A percentile compares a stretch with the other conserved stretches of the same genome.
phyloP scores from a whole-genome alignment of 371 early-diverging fungal species.

The Mortierella sp. region DNA sequence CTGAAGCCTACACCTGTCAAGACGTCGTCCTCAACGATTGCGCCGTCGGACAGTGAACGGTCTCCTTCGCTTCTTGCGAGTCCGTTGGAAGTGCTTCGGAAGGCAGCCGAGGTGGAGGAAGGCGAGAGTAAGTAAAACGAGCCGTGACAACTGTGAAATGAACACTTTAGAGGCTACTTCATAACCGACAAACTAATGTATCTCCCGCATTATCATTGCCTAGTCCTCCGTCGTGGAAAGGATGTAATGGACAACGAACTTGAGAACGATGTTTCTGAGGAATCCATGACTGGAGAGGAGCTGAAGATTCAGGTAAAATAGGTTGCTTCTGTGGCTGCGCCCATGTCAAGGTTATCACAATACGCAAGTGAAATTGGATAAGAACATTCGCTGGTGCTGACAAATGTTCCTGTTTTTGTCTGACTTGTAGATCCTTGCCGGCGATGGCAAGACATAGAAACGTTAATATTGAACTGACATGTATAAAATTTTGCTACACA shows the following conservation, averaged over 20 bases:
- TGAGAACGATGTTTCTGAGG: constrained; percentile 16
- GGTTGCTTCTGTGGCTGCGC: too few relatives aligned
- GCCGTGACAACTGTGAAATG: not conserved
- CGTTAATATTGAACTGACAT: too few relatives aligned
- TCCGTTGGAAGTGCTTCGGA: constrained; percentile 55
- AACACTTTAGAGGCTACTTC: too few relatives aligned
- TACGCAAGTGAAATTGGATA: not conserved
- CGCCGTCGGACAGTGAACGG: constrained; percentile 13
- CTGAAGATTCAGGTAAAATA: constrained; percentile 41
- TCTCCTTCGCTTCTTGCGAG: constrained; percentile 38
- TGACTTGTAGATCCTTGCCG: not conserved
- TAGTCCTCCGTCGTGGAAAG: constrained; percentile 47
- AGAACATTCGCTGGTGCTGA: not conserved
- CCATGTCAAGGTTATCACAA: too few relatives aligned
- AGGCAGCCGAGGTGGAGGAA: constrained; percentile 60
- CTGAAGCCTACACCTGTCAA: constrained; percentile 25
- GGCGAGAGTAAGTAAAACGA: constrained; percentile 40
- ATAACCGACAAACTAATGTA: too few relatives aligned
- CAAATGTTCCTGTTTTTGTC: not conserved
- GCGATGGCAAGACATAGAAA: not conserved
- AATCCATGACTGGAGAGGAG: constrained; percentile 35
- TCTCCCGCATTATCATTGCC: not conserved
- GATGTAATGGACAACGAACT: constrained; percentile 42
- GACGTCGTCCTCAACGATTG: constrained; percentile 1
- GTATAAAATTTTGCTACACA: too few relatives aligned